These are phyloP conservation scores for Magnusiomyces suaveolens DNA, from an alignment of 1,139 yeast species.

Conservation along the genomic window DNA sequence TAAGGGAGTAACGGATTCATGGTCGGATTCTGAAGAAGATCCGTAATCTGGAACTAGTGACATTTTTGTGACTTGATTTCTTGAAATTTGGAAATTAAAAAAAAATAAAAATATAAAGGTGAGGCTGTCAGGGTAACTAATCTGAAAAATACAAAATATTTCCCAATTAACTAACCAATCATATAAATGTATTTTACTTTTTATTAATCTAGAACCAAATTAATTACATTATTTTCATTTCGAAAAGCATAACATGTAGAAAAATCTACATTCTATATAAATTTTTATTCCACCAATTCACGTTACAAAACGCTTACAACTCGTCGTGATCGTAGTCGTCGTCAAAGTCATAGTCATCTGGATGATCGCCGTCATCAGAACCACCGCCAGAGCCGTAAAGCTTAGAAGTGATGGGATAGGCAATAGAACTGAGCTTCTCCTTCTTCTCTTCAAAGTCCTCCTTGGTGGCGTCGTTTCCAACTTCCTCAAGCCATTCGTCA, in stretches of 20 bases:
- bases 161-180: background rate
- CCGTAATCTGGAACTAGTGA: slow-evolving; percentile 8
- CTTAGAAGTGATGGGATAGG: slow-evolving; percentile 89
- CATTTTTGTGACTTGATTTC: slow-evolving; percentile 2
- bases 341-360: slow-evolving; percentile 46
- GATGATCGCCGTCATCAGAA: slow-evolving; percentile 44
- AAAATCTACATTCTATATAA: too few relatives aligned
- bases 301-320: slow-evolving; percentile 8
- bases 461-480: slow-evolving; percentile 74
- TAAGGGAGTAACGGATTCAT: too few relatives aligned
- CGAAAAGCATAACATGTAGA: background rate
- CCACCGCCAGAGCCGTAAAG: slow-evolving; percentile 57
- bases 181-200: background rate
- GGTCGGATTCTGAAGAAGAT: slow-evolving; percentile 5
- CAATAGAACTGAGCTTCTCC: slow-evolving; percentile 72
- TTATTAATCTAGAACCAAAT: background rate
- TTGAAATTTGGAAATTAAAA: background rate
- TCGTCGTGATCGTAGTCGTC: slow-evolving; percentile 15
- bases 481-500: slow-evolving; percentile 81
- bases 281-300: background rate
- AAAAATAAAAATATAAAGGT: background rate
- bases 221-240: background rate
- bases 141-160: background rate
- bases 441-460: slow-evolving; percentile 93
- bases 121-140: background rate